Percentiles rank a stretch among this genome's conserved stretches.
Conservation (phyloP, 306 rosid species). For the Pterocarpus santalinus region DNA sequence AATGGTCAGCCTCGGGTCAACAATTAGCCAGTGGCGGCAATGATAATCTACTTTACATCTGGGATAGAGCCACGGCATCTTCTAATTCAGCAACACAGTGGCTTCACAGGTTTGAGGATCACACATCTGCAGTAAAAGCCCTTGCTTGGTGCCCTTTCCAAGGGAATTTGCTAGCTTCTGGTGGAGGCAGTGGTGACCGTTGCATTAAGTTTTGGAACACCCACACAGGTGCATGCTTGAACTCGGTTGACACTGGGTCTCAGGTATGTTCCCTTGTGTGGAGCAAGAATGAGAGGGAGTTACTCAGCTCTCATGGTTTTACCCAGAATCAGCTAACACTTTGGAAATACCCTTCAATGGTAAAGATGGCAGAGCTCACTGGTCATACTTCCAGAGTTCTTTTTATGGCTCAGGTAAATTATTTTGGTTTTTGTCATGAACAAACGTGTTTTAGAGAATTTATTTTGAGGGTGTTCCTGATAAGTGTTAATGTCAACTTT, state of each 20-base stretch:
- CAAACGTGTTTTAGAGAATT: background rate
- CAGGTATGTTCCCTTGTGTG: conserved; percentile 83
- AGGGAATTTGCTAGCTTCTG: conserved; percentile 77
- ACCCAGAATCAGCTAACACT: conserved; percentile 81
- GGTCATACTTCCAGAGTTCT: conserved; percentile 95
- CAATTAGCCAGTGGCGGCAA: conserved; percentile 93
- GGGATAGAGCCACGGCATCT: conserved; percentile 77
- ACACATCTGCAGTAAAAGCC: conserved; percentile 85
- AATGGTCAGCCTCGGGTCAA: conserved; percentile 86
- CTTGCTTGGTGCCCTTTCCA: conserved; percentile 96
- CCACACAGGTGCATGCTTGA: conserved; percentile 93
- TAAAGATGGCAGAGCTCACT: conserved; percentile 82
- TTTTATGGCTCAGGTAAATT: conserved; percentile 66
- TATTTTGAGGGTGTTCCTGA: conserved; percentile 18
- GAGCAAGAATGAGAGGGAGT: conserved; percentile 94
- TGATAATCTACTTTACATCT: conserved; percentile 75
- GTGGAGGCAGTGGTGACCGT: conserved; percentile 84
- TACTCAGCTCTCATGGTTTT: conserved; percentile 89
- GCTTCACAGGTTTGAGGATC: conserved; percentile 88
- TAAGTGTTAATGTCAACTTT: background rate
- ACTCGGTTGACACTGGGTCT: conserved; percentile 86
- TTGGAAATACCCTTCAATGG: conserved; percentile 99
- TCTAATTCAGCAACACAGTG: conserved; percentile 75
- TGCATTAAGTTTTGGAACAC: conserved; percentile 90
- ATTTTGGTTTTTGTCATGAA: background rate